These are phyloP conservation scores for Coemansia sp. DNA, from an alignment of 192 early-diverging fungal species.

Conservation along the genomic window DNA sequence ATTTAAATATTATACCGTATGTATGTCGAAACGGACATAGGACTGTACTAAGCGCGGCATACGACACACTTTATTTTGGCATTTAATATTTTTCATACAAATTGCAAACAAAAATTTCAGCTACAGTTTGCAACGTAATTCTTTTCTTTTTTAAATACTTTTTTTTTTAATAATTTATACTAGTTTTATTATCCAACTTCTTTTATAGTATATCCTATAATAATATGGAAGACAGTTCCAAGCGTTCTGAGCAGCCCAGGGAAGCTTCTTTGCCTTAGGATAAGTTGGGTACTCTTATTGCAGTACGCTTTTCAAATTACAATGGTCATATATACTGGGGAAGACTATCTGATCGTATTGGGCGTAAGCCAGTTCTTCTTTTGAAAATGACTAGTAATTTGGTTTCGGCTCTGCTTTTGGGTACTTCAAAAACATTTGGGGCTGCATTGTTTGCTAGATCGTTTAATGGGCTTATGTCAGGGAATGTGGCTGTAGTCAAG, in stretches of 20 bases:
- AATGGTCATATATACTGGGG: constrained; percentile 68
- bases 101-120: too few relatives aligned
- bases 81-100: too few relatives aligned
- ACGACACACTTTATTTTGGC: too few relatives aligned
- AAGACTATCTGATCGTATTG: constrained; percentile 71
- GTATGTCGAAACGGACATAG: too few relatives aligned
- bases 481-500: constrained; percentile 76
- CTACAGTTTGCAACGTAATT: too few relatives aligned
- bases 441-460: constrained; percentile 62
- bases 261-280: constrained; percentile 36
- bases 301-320: constrained; percentile 46
- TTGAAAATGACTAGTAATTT: constrained; percentile 74
- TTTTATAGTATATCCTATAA: too few relatives aligned
- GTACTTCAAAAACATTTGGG: constrained; percentile 54
- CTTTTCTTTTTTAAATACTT: too few relatives aligned
- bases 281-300: constrained; percentile 21
- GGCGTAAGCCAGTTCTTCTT: constrained; percentile 76
- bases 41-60: too few relatives aligned
- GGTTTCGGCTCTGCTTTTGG: constrained; percentile 70
- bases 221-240: too few relatives aligned
- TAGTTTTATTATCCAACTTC: too few relatives aligned
- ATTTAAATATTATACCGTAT: too few relatives aligned
- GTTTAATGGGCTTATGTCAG: constrained; percentile 69
- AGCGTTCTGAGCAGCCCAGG: background rate
- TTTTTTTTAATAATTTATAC: too few relatives aligned